Evolutionary conservation across 176 grass and related monocot species (phyloP).

Genomic region (Zea luxurians): DNA sequence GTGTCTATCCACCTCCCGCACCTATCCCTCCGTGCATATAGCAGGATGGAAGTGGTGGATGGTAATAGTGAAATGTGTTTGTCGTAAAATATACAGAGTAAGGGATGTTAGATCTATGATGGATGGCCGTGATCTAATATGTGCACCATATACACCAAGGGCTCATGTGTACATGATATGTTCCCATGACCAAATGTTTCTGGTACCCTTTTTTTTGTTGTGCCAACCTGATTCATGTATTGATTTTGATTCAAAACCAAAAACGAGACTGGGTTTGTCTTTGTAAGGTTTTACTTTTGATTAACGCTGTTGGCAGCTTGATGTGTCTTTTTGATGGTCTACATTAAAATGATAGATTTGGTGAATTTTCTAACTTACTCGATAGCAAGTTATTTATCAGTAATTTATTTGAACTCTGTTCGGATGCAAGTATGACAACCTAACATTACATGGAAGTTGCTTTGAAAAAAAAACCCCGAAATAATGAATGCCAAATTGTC

Average conservation of each 20-base stretch:
- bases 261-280: not conserved
- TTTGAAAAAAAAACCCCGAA: not conserved
- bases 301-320: not conserved
- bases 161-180: no score
- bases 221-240: not conserved
- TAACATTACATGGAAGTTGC: not conserved
- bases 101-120: no score
- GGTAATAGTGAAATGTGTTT: no score
- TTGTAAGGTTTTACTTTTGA: not conserved
- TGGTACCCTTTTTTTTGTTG: not conserved
- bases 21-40: no score
- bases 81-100: no score
- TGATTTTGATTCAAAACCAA: not conserved
- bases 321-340: not conserved
- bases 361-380: not conserved
- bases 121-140: no score
- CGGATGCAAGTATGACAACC: not conserved
- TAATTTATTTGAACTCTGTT: conserved; percentile 26
- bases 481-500: not conserved
- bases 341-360: not conserved
- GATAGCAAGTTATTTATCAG: not conserved
- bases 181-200: no score
- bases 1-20: no score
- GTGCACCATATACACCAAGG: no score
- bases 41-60: no score